Base-by-base conservation (phyloP, 2,329 filamentous ascomycete species). In the Trichoderma koningiopsis region DNA sequence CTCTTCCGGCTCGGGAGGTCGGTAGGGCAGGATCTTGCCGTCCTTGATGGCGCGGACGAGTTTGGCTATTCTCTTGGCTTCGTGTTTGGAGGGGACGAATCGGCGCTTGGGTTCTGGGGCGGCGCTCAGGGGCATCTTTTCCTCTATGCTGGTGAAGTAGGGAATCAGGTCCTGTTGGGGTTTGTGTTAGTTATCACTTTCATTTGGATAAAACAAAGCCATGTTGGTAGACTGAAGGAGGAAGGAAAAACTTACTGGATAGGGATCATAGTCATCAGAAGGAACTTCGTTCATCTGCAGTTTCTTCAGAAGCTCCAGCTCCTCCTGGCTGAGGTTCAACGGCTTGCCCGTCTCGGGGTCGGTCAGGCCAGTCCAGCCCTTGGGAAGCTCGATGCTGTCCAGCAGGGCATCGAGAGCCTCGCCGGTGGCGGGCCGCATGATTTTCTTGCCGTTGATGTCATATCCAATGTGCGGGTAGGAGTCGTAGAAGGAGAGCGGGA, bases 401-500 rank as follows among this genome's bases (percentile, higher is more conserved):
- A 99, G 85, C 55, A 99, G 86, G 14, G 94, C 93, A 83, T 99
- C 96, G 37, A 99, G 83, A 43, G 96, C 96, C 78, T 97, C 92
- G 64, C 95, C 95, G 74, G 94, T 95, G 4, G 96, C 96, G 7
- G 96, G 96, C 64, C 96, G 91, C 90, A 97, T 92, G 72, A 99
- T 97, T 81, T 92, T 96, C 87, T 96, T 97, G 80, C 96, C 96
- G 80, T 99, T 97, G 83, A 99, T 98, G 76, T 97, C 93, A 82
- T 99, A 99, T 70, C 96, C 96, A 78, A 99, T 97, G 79, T 99
- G 96, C 62, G 96, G 96, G 78, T 97, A 99, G 43, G 93, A 92
- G 79, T 99, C 96, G 83, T 99, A 99, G 82, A 97, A 98, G 3
- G 92, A 91, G 61, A 98, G 83, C 5, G 94, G 93, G 70, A 99